A percentile compares a stretch with the other conserved stretches of the same genome.
Conservation (phyloP, 176 grass and related monocot genomes). For the Phoenix dactylifera region DNA sequence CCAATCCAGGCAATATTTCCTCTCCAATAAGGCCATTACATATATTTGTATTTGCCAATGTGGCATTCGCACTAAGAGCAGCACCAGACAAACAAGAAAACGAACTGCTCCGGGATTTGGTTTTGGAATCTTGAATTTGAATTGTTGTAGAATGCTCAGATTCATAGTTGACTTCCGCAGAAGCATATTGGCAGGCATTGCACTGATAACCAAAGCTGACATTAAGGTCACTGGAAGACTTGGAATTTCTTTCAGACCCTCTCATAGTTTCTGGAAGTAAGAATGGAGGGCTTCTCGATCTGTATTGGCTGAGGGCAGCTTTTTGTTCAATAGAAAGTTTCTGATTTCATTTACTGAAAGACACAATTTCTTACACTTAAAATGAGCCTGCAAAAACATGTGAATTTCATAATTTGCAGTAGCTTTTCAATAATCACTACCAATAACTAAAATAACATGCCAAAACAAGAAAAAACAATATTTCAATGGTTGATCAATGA, state of each 20-base stretch:
- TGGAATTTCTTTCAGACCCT: slow-evolving; percentile 3
- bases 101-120: slow-evolving; percentile 49
- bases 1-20: slow-evolving; percentile 91
- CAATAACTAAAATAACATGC: neutral
- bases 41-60: slow-evolving; percentile 92
- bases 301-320: neutral
- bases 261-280: slow-evolving; percentile 3
- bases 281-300: neutral
- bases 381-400: slow-evolving; percentile 7
- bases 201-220: slow-evolving; percentile 25
- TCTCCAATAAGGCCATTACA: slow-evolving; percentile 83
- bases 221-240: slow-evolving; percentile 9
- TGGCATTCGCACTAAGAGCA: slow-evolving; percentile 94
- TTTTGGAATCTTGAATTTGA: slow-evolving; percentile 40
- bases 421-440: too few species aligned
- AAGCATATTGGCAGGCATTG: slow-evolving; percentile 16
- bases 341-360: slow-evolving; percentile 15
- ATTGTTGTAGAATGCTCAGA: slow-evolving; percentile 29
- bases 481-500: too few species aligned
- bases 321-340: slow-evolving; percentile 53
- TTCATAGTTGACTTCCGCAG: slow-evolving; percentile 33
- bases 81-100: slow-evolving; percentile 97
- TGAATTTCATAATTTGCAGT: too few species aligned
- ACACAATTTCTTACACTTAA: slow-evolving; percentile 10
- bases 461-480: neutral